A percentile compares a stretch with the other conserved stretches of the same genome.
These are phyloP conservation scores for Solioccasus polychromus DNA, from an alignment of 768 basidiomycete species.

Conservation along the genomic window DNA sequence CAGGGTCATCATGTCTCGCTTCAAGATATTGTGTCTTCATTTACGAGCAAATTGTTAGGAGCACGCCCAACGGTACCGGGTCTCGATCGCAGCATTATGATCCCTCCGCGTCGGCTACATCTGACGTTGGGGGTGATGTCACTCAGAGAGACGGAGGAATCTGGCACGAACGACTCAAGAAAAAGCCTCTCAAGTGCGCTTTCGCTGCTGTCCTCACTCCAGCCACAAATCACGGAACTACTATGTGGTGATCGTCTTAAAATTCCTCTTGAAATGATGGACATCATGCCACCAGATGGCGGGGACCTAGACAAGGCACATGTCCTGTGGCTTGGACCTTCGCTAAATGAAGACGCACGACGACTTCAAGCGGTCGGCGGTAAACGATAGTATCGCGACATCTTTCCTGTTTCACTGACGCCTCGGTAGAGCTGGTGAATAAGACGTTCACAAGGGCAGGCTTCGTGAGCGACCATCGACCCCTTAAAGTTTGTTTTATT, in stretches of 20 bases:
- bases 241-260: conserved; percentile 33
- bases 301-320: conserved; percentile 42
- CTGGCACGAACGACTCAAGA: background rate
- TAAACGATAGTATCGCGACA: conserved; percentile 17
- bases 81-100: conserved; percentile 57
- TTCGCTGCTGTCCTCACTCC: conserved; percentile 37
- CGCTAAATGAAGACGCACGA: conserved; percentile 26
- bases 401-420: conserved; percentile 3
- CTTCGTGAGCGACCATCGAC: conserved; percentile 45
- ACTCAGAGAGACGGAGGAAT: conserved; percentile 34
- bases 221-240: conserved; percentile 41
- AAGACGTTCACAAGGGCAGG: conserved; percentile 38
- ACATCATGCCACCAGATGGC: conserved; percentile 45
- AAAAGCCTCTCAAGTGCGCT: conserved; percentile 42
- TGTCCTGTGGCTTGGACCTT: conserved; percentile 56
- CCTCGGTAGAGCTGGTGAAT: conserved; percentile 39
- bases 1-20: conserved; percentile 43
- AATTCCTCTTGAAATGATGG: conserved; percentile 46
- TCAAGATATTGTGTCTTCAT: conserved; percentile 34
- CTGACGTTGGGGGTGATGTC: conserved; percentile 75
- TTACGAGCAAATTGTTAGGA: conserved; percentile 29
- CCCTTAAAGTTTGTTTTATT: conserved; percentile 43
- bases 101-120: conserved; percentile 59
- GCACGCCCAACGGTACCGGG: conserved; percentile 39
- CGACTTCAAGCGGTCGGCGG: conserved; percentile 35